Evolutionary conservation across 2,329 filamentous ascomycete species (phyloP).

Genomic region (Ceratocystis colombiana): DNA sequence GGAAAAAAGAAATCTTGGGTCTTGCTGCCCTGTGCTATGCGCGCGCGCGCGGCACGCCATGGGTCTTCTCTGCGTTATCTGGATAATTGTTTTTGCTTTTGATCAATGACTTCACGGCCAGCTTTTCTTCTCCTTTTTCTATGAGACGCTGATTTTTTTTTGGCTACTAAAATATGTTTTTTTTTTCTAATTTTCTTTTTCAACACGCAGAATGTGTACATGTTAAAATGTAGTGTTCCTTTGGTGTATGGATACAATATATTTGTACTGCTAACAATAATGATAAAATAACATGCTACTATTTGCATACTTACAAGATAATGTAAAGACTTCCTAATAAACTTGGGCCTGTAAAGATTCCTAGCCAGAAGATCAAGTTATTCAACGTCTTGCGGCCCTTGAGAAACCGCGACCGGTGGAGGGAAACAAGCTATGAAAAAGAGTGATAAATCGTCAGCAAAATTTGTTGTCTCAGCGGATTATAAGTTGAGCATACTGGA

Average conservation of each 20-base stretch:
- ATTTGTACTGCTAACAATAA: not conserved
- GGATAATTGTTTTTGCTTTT: conserved; percentile 17
- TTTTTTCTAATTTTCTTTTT: not conserved
- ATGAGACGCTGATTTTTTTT: not conserved
- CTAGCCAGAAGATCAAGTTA: conserved; percentile 68
- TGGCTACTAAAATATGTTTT: conserved; percentile 7
- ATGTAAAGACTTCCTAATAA: conserved; percentile 52
- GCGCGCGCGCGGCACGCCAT: too few species aligned
- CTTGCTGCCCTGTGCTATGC: not conserved
- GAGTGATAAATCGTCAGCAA: conserved; percentile 6
- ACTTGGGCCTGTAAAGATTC: conserved; percentile 67
- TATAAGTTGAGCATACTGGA: conserved; percentile 39
- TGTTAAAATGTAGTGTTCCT: not conserved
- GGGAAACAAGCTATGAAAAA: conserved; percentile 44
- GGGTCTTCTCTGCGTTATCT: not conserved
- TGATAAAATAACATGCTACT: too few species aligned
- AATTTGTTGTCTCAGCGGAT: not conserved
- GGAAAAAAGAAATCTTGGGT: not conserved
- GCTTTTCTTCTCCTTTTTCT: conserved; percentile 4
- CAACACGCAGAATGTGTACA: not conserved
- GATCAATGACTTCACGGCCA: conserved; percentile 19
- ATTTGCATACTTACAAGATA: conserved; percentile 37
- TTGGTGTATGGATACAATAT: not conserved
- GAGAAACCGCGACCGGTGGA: conserved; percentile 58
- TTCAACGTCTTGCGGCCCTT: conserved; percentile 53